Conservation (phyloP, 2,329 filamentous ascomycete species). For the Phialophora chinensis region DNA sequence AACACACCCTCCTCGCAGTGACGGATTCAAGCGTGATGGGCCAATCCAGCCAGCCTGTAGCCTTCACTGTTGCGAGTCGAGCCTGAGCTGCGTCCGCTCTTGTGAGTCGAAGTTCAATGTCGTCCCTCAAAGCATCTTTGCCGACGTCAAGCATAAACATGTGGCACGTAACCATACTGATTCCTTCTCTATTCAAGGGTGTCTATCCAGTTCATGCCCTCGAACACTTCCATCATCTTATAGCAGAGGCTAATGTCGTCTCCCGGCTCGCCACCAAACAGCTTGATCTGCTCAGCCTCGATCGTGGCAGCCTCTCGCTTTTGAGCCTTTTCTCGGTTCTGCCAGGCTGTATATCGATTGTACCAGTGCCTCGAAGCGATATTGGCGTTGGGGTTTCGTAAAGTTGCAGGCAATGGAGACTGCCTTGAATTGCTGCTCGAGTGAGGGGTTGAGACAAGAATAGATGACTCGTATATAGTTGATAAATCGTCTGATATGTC, state of each 20-base stretch:
- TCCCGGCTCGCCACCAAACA: constrained; percentile 40
- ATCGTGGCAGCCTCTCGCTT: constrained; percentile 42
- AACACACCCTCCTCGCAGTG: constrained; percentile 30
- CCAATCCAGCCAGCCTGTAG: constrained; percentile 30
- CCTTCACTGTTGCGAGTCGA: constrained; percentile 36
- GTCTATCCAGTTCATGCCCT: constrained; percentile 56
- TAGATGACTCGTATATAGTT: constrained; percentile 25
- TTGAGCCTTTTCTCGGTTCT: constrained; percentile 45
- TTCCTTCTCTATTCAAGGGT: constrained; percentile 27
- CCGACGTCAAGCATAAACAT: not conserved
- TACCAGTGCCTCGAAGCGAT: constrained; percentile 50
- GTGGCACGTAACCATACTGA: not conserved
- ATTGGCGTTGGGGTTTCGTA: constrained; percentile 35
- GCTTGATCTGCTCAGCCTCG: constrained; percentile 51
- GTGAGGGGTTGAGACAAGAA: constrained; percentile 22
- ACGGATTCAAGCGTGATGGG: constrained; percentile 29
- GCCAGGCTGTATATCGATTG: constrained; percentile 49
- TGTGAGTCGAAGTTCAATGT: constrained; percentile 25
- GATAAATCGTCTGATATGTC: constrained; percentile 36
- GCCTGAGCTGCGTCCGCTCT: constrained; percentile 28
- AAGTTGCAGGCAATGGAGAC: constrained; percentile 38
- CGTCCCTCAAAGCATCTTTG: constrained; percentile 4
- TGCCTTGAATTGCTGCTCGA: constrained; percentile 17
- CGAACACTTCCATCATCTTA: constrained; percentile 58
- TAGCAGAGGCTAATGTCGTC: constrained; percentile 48